A percentile compares a stretch with the other conserved stretches of the same genome.
Evolutionary conservation across 768 basidiomycete genomes (phyloP).

Genomic region (Cubamyces sp.): DNA sequence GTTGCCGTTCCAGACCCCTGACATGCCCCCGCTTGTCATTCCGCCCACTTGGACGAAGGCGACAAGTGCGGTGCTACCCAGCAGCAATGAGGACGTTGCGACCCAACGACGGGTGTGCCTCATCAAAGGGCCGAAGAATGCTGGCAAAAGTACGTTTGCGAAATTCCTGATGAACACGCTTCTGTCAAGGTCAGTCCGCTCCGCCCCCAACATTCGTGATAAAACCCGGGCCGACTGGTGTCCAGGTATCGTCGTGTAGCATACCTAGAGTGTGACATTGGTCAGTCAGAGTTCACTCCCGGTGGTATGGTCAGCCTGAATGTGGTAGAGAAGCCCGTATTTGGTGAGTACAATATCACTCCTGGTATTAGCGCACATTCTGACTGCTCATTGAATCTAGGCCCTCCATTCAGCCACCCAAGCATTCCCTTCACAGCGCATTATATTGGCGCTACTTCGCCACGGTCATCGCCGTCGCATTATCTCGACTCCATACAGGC

Average conservation of each 20-base stretch:
- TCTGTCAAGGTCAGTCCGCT: slow-evolving; percentile 50
- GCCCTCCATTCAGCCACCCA: slow-evolving; percentile 88
- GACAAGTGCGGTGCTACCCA: slow-evolving; percentile 23
- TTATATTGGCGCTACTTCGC: slow-evolving; percentile 79
- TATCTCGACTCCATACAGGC: slow-evolving; percentile 75
- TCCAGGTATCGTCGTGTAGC: slow-evolving; percentile 79
- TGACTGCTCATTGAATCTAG: slow-evolving; percentile 40
- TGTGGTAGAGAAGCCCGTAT: slow-evolving; percentile 63
- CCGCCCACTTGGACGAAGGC: slow-evolving; percentile 43
- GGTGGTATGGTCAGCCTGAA: slow-evolving; percentile 84
- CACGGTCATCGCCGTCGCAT: slow-evolving; percentile 72
- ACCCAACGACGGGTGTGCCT: slow-evolving; percentile 48
- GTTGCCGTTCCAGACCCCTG: slow-evolving; percentile 35
- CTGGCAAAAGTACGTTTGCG: slow-evolving; percentile 91
- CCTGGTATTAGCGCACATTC: background rate
- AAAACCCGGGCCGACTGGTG: background rate
- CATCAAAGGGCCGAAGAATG: slow-evolving; percentile 84
- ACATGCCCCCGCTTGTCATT: slow-evolving; percentile 39
- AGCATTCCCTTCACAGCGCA: slow-evolving; percentile 73
- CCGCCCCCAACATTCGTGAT: background rate
- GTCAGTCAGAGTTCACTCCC: slow-evolving; percentile 93
- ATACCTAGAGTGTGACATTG: slow-evolving; percentile 90
- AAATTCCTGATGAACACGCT: slow-evolving; percentile 74
- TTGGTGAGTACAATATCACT: slow-evolving; percentile 55
- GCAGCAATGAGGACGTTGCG: background rate